phyloP scores from a whole-genome alignment of 139 green algal species.

The Edaphochlamys debaryana region DNA sequence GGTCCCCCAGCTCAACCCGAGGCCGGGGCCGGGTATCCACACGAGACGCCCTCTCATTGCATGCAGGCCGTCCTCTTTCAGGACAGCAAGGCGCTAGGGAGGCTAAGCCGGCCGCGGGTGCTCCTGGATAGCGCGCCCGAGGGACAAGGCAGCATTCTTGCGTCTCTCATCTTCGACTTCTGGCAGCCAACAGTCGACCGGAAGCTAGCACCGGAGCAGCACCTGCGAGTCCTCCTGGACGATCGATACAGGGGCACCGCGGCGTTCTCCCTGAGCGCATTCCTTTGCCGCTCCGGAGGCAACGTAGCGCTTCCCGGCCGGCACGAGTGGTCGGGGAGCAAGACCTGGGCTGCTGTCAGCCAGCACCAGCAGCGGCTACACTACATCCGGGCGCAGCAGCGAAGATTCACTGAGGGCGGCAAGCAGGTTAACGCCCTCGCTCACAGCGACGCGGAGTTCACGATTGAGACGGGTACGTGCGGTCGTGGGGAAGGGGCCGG shows the following conservation, averaged over 20 bases:
- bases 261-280: not conserved
- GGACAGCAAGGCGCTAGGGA: not conserved
- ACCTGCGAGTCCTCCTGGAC: conserved; percentile 19
- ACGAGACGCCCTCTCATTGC: too few species aligned
- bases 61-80: not conserved
- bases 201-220: conserved; percentile 26
- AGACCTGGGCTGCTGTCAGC: conserved; percentile 6
- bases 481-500: not conserved
- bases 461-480: conserved; percentile 13
- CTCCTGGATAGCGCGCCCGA: not conserved
- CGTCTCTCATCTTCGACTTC: conserved; percentile 20
- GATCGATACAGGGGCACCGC: not conserved
- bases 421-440: conserved; percentile 5
- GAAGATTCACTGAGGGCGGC: conserved; percentile 6
- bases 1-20: too few species aligned
- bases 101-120: not conserved
- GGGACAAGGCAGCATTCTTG: not conserved
- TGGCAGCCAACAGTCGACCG: conserved; percentile 19
- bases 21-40: too few species aligned
- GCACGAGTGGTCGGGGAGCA: conserved; percentile 15
- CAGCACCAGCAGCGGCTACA: conserved; percentile 14
- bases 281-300: not conserved
- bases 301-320: not conserved
- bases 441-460: conserved; percentile 24
- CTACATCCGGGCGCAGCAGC: conserved; percentile 8